Evolutionary conservation across 768 basidiomycete genomes (phyloP), one percentile per base, ranked within the genome.

Genomic region (Leccinellum luteum): DNA sequence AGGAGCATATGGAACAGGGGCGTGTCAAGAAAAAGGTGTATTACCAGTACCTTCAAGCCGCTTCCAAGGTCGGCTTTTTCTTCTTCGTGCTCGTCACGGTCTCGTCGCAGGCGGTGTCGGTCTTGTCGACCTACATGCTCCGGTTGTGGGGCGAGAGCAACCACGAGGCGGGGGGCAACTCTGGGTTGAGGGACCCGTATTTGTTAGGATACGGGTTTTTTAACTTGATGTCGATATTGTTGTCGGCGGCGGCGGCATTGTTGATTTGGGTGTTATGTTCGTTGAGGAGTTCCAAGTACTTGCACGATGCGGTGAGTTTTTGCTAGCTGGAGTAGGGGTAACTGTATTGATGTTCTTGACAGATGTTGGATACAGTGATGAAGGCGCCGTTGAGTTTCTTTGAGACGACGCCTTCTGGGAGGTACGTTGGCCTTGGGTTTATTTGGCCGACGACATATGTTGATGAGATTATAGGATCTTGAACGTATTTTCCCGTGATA

Each of bases 401-500:
- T 69, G 95, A 97, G 71, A 73, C 80, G 54, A 97, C 94, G 0
- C 95, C 94, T 2, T 86, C 83, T 15, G 93, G 93, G 62, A 82
- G 89, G 89, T 89, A 63, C 51, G 79, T 34, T 10, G 17, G 19
- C 13, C 19, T 52, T 25, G 9, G 1, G 6, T 25, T 1, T 48
- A 4, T 53, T 27, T 34, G 17, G 1, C 28, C n/a, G 34, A 14
- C 34, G 49, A 23, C 12, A 5, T 14, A 2, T 15, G 27, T 41
- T 61, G 15, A 56, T 32, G 9, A 7, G 15, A 49, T 6, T 3
- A 1, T 54, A 90, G 93, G 9, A 89, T 95, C 54, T 69, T 98
- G 52, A 98, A 97, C 72, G 71, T 97, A 27, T 98, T 98, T 73
- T 92, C 92, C 3, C 85, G 93, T 3, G 96, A 98, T 64, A 85